Evolutionary conservation across 169 alveolate species (phyloP).

Genomic region (Plasmodium berghei): DNA sequence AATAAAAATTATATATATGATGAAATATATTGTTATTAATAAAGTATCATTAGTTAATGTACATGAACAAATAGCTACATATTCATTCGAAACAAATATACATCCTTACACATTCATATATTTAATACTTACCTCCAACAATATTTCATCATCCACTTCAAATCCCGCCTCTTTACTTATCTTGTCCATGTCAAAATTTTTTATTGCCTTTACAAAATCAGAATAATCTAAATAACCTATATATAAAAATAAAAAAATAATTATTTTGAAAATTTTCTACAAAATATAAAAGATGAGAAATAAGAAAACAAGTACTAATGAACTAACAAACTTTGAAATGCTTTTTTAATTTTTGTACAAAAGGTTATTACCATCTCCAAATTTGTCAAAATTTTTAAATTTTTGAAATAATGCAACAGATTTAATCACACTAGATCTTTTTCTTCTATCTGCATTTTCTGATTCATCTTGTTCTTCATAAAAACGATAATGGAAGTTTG

Average conservation of each 20-base stretch:
- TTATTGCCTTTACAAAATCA: slow-evolving; percentile 88
- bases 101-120: not conserved
- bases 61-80: no score
- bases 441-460: slow-evolving; percentile 57
- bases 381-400: slow-evolving; percentile 86
- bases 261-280: not conserved
- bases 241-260: slow-evolving; percentile 8
- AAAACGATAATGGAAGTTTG: slow-evolving; percentile 87
- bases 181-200: slow-evolving; percentile 85
- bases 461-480: slow-evolving; percentile 71
- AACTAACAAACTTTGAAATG: not conserved
- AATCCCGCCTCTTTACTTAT: slow-evolving; percentile 87
- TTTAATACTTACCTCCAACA: slow-evolving; percentile 65
- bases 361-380: slow-evolving; percentile 74
- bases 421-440: slow-evolving; percentile 89
- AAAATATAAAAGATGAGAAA: not conserved
- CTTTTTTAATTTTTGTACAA: not conserved
- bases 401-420: slow-evolving; percentile 91
- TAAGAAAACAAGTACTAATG: not conserved
- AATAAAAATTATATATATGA: slow-evolving; percentile 1
- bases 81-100: not conserved
- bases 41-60: not conserved
- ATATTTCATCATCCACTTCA: slow-evolving; percentile 84
- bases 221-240: slow-evolving; percentile 86
- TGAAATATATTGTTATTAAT: not conserved